Evolutionary conservation across 257 asterid genomes (phyloP).

Genomic region (Galeopsis tetrahit): DNA sequence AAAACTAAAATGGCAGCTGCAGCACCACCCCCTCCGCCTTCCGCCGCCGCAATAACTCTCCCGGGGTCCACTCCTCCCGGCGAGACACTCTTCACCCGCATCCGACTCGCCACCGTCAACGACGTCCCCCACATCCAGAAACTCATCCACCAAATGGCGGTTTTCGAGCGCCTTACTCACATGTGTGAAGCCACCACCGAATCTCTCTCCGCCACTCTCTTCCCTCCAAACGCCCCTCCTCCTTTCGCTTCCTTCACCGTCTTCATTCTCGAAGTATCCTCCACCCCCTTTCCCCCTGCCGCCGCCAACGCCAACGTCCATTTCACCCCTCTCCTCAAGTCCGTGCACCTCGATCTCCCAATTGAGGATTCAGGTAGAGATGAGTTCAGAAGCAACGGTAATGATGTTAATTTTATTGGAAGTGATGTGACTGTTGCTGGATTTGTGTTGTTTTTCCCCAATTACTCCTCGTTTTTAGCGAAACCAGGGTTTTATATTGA

Average conservation of each 20-base stretch:
- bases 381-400: conserved; percentile 43
- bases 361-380: conserved; percentile 66
- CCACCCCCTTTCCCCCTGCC: conserved; percentile 40
- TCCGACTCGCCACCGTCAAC: conserved; percentile 52
- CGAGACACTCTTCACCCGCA: conserved; percentile 52
- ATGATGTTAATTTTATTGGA: conserved; percentile 13
- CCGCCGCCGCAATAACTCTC: conserved; percentile 42
- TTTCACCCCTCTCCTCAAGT: conserved; percentile 47
- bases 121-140: conserved; percentile 70
- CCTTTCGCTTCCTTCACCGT: conserved; percentile 61
- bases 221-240: conserved; percentile 52
- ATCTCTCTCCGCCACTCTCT: conserved; percentile 59
- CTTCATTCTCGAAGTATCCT: conserved; percentile 60
- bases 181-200: conserved; percentile 54
- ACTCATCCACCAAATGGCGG: conserved; percentile 72
- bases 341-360: conserved; percentile 61
- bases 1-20: conserved; percentile 47
- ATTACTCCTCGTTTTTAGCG: conserved; percentile 76
- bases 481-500: conserved; percentile 86
- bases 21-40: conserved; percentile 49
- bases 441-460: conserved; percentile 81
- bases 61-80: conserved; percentile 39
- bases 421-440: conserved; percentile 53
- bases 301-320: conserved; percentile 29
- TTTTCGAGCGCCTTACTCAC: conserved; percentile 57